These are phyloP conservation scores for Oxyria digyna DNA, from an alignment of 148 eudicot species.

Conservation along the genomic window DNA sequence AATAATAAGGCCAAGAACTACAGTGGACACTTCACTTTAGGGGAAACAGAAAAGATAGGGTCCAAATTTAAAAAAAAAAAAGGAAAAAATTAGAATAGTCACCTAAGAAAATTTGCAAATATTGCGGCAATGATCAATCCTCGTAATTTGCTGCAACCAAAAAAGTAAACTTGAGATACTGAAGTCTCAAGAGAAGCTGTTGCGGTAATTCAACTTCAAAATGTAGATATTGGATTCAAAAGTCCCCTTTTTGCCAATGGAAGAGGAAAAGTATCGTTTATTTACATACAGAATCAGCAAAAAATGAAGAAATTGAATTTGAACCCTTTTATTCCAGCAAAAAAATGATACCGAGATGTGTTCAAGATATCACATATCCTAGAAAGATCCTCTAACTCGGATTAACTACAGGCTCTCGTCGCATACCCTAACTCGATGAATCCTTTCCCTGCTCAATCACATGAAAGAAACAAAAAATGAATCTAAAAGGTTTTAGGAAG, in stretches of 20 bases:
- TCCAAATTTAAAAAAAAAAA: too few relatives aligned
- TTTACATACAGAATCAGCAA: not conserved
- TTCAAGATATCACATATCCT: too few relatives aligned
- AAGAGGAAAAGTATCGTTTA: not conserved
- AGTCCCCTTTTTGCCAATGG: not conserved
- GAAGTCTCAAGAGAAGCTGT: not conserved
- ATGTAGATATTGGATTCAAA: not conserved
- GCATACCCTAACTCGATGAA: not conserved
- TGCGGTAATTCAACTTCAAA: not conserved
- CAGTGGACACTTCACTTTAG: too few relatives aligned
- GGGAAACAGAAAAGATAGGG: too few relatives aligned
- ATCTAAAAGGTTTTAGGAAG: not conserved
- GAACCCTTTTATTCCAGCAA: not conserved
- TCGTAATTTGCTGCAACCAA: too few relatives aligned
- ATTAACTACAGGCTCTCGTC: not conserved
- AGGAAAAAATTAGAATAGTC: too few relatives aligned
- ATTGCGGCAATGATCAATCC: too few relatives aligned
- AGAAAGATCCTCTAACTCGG: not conserved
- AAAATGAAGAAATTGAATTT: not conserved
- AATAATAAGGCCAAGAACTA: too few relatives aligned
- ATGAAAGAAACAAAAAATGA: not conserved
- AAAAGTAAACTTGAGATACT: too few relatives aligned
- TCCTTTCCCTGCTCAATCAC: conserved; percentile 8
- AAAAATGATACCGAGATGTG: too few relatives aligned
- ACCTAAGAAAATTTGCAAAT: too few relatives aligned